Evolutionary conservation across 2,329 filamentous ascomycete species (phyloP).

Genomic region (Kalmusia sp.): DNA sequence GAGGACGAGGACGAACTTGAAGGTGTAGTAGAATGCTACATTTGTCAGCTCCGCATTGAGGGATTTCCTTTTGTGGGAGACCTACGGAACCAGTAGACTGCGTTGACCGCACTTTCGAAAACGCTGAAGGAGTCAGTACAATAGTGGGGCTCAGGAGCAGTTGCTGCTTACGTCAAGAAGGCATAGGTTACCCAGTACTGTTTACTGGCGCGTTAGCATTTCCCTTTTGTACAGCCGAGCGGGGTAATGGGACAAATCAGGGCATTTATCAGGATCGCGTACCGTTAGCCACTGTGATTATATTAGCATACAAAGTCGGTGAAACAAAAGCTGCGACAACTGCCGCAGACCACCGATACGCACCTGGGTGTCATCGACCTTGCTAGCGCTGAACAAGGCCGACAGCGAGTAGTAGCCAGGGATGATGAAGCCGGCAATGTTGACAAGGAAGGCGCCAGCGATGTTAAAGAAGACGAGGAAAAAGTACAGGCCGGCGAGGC

Average conservation of each 20-base stretch:
- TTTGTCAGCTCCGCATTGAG: slow-evolving; percentile 16
- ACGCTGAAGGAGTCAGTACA: slow-evolving; percentile 59
- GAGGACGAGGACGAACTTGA: slow-evolving; percentile 97
- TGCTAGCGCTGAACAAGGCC: slow-evolving; percentile 75
- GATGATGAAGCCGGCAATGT: slow-evolving; percentile 82
- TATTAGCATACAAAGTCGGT: slow-evolving; percentile 46
- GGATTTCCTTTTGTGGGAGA: slow-evolving; percentile 8
- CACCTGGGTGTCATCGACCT: slow-evolving; percentile 83
- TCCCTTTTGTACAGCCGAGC: neutral
- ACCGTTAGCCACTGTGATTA: slow-evolving; percentile 67
- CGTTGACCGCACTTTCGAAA: slow-evolving; percentile 80
- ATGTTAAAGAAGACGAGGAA: slow-evolving; percentile 94
- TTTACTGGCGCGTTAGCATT: slow-evolving; percentile 22
- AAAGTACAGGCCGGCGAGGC: slow-evolving; percentile 80
- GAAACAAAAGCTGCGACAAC: slow-evolving; percentile 15
- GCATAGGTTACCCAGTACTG: slow-evolving; percentile 88
- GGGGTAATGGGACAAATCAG: slow-evolving; percentile 5
- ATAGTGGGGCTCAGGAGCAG: neutral
- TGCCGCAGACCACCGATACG: slow-evolving; percentile 34
- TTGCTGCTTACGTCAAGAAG: slow-evolving; percentile 70
- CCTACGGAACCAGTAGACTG: slow-evolving; percentile 85
- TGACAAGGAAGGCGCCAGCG: slow-evolving; percentile 85
- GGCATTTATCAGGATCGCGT: slow-evolving; percentile 27
- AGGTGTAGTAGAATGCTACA: slow-evolving; percentile 95
- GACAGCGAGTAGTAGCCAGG: slow-evolving; percentile 84